phyloP scores from a whole-genome alignment of 768 basidiomycete species.

The Amanita subjunquillea region DNA sequence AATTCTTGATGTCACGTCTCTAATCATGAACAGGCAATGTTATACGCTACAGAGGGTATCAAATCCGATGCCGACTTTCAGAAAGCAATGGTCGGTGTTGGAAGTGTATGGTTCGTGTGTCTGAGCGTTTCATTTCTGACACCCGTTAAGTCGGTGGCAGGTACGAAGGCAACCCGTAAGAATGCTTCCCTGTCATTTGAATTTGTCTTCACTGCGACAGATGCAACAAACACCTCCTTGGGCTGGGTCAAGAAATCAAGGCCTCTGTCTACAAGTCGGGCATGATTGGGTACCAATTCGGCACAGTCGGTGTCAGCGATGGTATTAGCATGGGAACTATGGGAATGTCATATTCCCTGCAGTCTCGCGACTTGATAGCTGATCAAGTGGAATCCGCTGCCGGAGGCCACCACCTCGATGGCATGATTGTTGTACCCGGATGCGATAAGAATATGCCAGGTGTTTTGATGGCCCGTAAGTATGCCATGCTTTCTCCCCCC shows the following conservation, averaged over 20 bases:
- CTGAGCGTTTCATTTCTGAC: slow-evolving; percentile 5
- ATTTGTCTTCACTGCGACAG: not conserved
- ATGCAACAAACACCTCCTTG: slow-evolving; percentile 65
- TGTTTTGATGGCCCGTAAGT: slow-evolving; percentile 90
- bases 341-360: slow-evolving; percentile 93
- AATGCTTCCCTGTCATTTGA: slow-evolving; percentile 9
- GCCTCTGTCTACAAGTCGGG: slow-evolving; percentile 58
- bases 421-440: slow-evolving; percentile 94
- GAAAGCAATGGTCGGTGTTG: slow-evolving; percentile 97
- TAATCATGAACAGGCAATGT: slow-evolving; percentile 65
- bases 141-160: slow-evolving; percentile 28
- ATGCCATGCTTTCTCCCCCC: slow-evolving; percentile 2
- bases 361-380: slow-evolving; percentile 95
- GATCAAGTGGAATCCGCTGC: slow-evolving; percentile 95
- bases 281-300: slow-evolving; percentile 94
- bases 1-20: not conserved
- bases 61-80: slow-evolving; percentile 72
- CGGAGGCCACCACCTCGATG: slow-evolving; percentile 96
- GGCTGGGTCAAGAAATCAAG: slow-evolving; percentile 81
- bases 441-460: slow-evolving; percentile 99
- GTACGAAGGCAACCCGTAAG: slow-evolving; percentile 99
- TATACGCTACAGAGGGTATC: slow-evolving; percentile 97
- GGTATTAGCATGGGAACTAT: slow-evolving; percentile 97
- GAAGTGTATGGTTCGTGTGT: slow-evolving; percentile 78
- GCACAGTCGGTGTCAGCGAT: slow-evolving; percentile 95